Conservation (phyloP, 768 basidiomycete species). For the Paxillus ammoniavirescens region DNA sequence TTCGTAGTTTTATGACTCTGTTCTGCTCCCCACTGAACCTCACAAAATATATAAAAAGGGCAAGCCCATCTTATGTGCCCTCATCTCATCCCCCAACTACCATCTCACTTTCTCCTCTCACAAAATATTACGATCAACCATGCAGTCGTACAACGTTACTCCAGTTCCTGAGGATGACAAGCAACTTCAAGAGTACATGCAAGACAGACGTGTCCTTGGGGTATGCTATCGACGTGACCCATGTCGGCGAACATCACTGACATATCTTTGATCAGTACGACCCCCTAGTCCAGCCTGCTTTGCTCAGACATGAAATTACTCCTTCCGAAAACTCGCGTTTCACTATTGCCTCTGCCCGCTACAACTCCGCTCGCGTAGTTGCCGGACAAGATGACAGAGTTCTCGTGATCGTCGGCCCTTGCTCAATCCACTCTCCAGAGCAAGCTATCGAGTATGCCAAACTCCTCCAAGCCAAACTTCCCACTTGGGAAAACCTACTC, state of each 20-base stretch:
- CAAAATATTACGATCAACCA: not conserved
- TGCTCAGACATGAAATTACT: slow-evolving; percentile 84
- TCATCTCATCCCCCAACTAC: not conserved
- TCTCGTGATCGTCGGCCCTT: slow-evolving; percentile 92
- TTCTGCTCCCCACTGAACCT: not conserved
- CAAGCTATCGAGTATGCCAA: slow-evolving; percentile 83
- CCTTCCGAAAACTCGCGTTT: slow-evolving; percentile 61
- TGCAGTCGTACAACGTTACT: slow-evolving; percentile 45
- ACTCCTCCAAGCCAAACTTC: slow-evolving; percentile 66
- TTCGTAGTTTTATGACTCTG: not conserved
- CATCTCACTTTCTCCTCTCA: slow-evolving; percentile 10
- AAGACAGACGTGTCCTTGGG: slow-evolving; percentile 78
- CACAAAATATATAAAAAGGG: slow-evolving; percentile 31
- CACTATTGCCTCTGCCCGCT: slow-evolving; percentile 80
- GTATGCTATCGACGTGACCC: slow-evolving; percentile 39
- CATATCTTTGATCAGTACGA: slow-evolving; percentile 62
- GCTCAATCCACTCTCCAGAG: slow-evolving; percentile 87
- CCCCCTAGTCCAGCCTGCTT: slow-evolving; percentile 90
- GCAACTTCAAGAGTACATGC: slow-evolving; percentile 69
- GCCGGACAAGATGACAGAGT: slow-evolving; percentile 84
- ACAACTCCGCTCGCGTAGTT: slow-evolving; percentile 73
- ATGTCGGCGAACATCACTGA: slow-evolving; percentile 12
- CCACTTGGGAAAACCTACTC: slow-evolving; percentile 70
- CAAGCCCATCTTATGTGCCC: slow-evolving; percentile 16
- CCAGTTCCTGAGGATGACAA: slow-evolving; percentile 65